Evolutionary conservation across 2,329 filamentous ascomycete species (phyloP), one percentile per base, ranked within the genome.

Genomic region (Teratosphaeriaceae sp.): DNA sequence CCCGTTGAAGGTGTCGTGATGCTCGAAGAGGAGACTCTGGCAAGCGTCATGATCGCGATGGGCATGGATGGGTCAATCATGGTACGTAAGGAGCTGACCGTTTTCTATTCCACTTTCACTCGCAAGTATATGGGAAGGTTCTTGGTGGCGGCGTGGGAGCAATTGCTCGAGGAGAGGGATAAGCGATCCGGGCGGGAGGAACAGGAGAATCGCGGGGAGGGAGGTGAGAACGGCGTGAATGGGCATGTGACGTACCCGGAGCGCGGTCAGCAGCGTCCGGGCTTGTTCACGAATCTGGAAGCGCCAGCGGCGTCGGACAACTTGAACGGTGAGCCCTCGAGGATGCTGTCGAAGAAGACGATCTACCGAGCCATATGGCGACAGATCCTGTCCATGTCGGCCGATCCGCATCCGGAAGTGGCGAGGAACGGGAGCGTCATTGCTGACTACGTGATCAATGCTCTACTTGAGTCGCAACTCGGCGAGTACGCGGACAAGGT

Each of bases 351-450:
- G 11, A 82, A 86, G 51, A 92, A 94, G 59, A 95, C 88, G 0
- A 85, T 95, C 15, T 96, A 94, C 62, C 84, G 89, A 22, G 85
- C 89, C 1, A 84, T 94, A 49, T 98, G 92, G 92, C 92, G 94
- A 62, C 86, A 96, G 57, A 75, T 94, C 33, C 72, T 96, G 46
- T 86, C 94, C 49, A 75, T 97, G 63, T 90, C 88, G 34, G 87
- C 94, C 15, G 92, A 98, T 60, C 90, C 92, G 30, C 89, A 96
- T 59, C 88, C 90, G 1, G 90, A 97, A 59, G 86, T 97, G 24
- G 85, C 94, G 49, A 78, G 84, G 51, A 85, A 92, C 61, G 90
- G 88, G 8, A 82, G 80, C 5, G 74, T 84, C n/a, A 81, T 97
- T 34, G 79, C 94, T 22, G 92, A 98, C 63, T 86, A 84, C 56